These are phyloP conservation scores for Boletus coccyginus DNA, from an alignment of 768 basidiomycete species.

Conservation along the genomic window DNA sequence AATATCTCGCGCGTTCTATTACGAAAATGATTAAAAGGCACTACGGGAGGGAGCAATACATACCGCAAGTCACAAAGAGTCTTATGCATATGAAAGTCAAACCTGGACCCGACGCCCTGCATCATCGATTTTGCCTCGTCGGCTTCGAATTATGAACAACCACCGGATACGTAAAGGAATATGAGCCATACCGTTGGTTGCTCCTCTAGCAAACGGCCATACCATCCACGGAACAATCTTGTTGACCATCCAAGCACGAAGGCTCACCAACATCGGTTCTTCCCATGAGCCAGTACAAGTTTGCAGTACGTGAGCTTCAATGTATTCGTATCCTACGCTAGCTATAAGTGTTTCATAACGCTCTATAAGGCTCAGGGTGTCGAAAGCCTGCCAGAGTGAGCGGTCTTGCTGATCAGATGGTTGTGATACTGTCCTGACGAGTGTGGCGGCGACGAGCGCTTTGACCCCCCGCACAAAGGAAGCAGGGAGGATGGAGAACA, in stretches of 20 bases:
- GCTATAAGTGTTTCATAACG: conserved; percentile 83
- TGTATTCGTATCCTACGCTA: conserved; percentile 81
- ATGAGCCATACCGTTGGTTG: conserved; percentile 46
- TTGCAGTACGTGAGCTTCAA: conserved; percentile 68
- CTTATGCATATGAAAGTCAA: conserved; percentile 93
- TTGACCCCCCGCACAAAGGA: conserved; percentile 70
- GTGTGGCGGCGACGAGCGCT: conserved; percentile 57
- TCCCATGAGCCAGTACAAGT: conserved; percentile 72
- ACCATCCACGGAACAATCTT: conserved; percentile 86
- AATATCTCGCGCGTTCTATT: conserved; percentile 82
- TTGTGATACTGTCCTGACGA: conserved; percentile 30
- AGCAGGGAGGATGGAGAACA: conserved; percentile 70
- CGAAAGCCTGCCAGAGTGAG: conserved; percentile 58
- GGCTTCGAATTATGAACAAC: conserved; percentile 36
- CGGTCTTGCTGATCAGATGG: conserved; percentile 32
- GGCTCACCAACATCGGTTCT: conserved; percentile 53
- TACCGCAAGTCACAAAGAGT: conserved; percentile 85
- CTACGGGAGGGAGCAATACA: conserved; percentile 17
- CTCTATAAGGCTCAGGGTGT: conserved; percentile 71
- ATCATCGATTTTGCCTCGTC: conserved; percentile 73
- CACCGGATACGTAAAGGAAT: conserved; percentile 1
- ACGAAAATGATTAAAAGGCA: neutral
- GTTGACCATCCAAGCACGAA: conserved; percentile 76
- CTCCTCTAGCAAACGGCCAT: conserved; percentile 70
- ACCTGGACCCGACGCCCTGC: conserved; percentile 72